Evolutionary conservation across 345 rosid genomes (phyloP).

Genomic region (Eucalyptus sp.): DNA sequence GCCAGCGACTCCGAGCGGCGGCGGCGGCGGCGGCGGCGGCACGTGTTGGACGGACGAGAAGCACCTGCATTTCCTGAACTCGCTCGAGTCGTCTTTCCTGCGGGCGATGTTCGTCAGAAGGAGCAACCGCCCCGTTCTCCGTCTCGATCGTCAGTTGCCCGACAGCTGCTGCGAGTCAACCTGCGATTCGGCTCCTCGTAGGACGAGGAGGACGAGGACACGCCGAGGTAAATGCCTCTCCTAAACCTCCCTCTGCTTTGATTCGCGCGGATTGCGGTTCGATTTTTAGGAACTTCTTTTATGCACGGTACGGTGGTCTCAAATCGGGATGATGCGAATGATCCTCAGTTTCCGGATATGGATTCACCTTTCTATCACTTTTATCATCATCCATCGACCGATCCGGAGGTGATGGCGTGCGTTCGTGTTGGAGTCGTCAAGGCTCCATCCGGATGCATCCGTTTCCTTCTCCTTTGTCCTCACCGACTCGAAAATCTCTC

Average conservation of each 20-base stretch:
- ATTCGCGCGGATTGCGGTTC: not conserved
- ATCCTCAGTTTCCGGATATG: not conserved
- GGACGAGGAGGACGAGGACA: not conserved
- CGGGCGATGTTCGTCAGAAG: constrained; percentile 8
- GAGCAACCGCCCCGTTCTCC: constrained; percentile 1
- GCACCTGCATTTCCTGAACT: constrained; percentile 24
- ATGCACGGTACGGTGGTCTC: not conserved
- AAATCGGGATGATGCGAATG: not conserved
- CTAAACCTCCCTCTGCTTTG: not conserved
- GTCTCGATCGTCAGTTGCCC: constrained; percentile 34
- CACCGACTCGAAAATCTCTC: not conserved
- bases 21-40: not conserved
- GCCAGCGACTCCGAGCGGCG: not conserved
- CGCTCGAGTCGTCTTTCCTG: constrained; percentile 35
- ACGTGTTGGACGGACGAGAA: constrained; percentile 36
- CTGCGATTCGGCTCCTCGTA: constrained; percentile 12
- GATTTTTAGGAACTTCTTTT: not conserved
- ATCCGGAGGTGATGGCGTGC: not conserved
- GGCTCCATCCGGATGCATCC: not conserved
- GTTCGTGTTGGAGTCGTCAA: not conserved
- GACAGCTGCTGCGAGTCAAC: constrained; percentile 33
- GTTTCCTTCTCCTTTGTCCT: not conserved
- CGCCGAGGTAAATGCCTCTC: not conserved
- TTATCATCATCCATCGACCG: not conserved
- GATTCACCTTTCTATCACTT: not conserved